Evolutionary conservation across 257 asterid species (phyloP).

Genomic region (Solanum megistacrolobum): DNA sequence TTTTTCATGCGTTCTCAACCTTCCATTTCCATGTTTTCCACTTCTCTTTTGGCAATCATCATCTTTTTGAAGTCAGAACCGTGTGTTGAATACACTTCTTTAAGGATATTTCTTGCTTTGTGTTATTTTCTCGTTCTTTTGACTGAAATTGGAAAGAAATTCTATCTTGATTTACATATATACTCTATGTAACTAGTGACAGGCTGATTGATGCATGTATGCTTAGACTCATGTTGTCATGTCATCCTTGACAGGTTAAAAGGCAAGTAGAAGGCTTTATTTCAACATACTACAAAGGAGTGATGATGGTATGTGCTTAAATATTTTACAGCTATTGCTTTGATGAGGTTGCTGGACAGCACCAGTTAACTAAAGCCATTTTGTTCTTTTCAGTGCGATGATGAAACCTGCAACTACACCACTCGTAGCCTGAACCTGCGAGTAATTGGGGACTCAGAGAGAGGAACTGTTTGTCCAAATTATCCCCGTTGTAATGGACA

Average conservation of each 20-base stretch:
- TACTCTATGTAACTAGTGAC: background rate
- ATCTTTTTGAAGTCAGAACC: background rate
- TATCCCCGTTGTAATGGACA: slow-evolving; percentile 84
- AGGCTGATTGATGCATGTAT: background rate
- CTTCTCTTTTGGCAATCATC: background rate
- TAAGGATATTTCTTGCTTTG: background rate
- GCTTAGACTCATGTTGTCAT: background rate
- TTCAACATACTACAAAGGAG: slow-evolving; percentile 66
- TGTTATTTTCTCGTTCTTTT: background rate
- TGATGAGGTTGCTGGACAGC: slow-evolving; percentile 6
- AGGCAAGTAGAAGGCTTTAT: slow-evolving; percentile 72
- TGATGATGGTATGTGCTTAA: slow-evolving; percentile 62
- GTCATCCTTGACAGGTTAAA: slow-evolving; percentile 48
- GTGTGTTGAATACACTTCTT: background rate
- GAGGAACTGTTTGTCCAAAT: slow-evolving; percentile 91
- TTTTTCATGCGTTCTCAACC: background rate
- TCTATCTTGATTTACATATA: background rate
- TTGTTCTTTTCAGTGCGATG: slow-evolving; percentile 61
- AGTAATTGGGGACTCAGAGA: slow-evolving; percentile 60
- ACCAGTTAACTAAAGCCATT: background rate
- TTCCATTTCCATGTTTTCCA: background rate
- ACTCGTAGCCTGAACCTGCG: slow-evolving; percentile 75
- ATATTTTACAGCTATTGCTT: background rate
- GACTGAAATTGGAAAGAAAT: background rate
- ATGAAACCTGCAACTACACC: slow-evolving; percentile 82